Base-by-base conservation (phyloP, 495 filamentous ascomycete genomes). In the Penicillium goetzii region DNA sequence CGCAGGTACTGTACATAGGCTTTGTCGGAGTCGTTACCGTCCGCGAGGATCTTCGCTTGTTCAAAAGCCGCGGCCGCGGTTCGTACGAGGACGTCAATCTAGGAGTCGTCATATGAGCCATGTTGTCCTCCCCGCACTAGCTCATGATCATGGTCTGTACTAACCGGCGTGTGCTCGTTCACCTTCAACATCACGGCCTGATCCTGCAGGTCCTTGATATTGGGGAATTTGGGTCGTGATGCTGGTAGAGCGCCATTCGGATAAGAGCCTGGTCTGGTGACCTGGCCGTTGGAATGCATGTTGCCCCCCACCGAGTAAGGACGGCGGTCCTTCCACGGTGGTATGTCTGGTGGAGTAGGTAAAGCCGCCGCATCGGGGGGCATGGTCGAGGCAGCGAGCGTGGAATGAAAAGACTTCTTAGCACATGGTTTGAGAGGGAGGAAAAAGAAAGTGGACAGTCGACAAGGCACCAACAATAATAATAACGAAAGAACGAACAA, bases 1-100 rank as follows among this genome's bases (percentile, higher is more conserved):
- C 88, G 85, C 55, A 97, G 82, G 74, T 91, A 98, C 51, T 97
- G 91, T 28, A 88, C 80, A 65, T 88, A 91, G 53, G 88, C 88
- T 34, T 72, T 76, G 64, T 91, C 88, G n/a, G 81, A 78, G 59
- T 81, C 69, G 19, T 83, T 76, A 47, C 88, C 86, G 36, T 85
- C 75, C 40, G 71, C 65, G 53, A 76, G 73, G 15, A 54, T 57
- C 54, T 68, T 72, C 28, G 78, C 73, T 64, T 71, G 68, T 41
- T 74, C 61, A 32, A 81, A 74, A 45, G 77, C 78, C 45, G 75
- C 72, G 50, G 72, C 68, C 19, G 78, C 80, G 26, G 61, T 71
- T 49, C 63, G 64, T 11, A 82, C 62, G 36, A 82, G 67, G 33
- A 70, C 61, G 51, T 62, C 63, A 26, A 81, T 69, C 80, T 82